Evolutionary conservation across 176 grass and related monocot genomes (phyloP).

Genomic region (Avena sativa): DNA sequence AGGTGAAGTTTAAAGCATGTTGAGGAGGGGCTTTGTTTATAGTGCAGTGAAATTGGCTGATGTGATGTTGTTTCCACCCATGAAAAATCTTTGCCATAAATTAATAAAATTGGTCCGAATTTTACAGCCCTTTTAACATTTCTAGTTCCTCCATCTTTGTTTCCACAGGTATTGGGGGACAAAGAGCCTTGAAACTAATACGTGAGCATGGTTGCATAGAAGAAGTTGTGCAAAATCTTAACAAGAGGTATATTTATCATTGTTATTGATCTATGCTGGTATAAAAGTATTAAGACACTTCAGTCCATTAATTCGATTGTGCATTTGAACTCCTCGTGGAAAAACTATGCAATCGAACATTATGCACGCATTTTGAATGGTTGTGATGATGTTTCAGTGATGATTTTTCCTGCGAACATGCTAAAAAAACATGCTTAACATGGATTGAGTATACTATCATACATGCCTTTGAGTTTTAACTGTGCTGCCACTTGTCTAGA

Average conservation of each 20-base stretch:
- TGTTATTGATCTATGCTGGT: slow-evolving; percentile 7
- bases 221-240: slow-evolving; percentile 85
- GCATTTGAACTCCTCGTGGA: not conserved
- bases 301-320: slow-evolving; percentile 17
- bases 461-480: slow-evolving; percentile 25
- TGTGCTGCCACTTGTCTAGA: not conserved
- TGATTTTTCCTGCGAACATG: slow-evolving; percentile 12
- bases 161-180: slow-evolving; percentile 86
- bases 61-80: slow-evolving; percentile 26
- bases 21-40: slow-evolving; percentile 1
- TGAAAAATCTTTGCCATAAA: slow-evolving; percentile 15
- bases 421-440: no score
- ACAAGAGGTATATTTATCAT: slow-evolving; percentile 61
- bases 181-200: slow-evolving; percentile 93
- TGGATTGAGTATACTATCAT: not conserved
- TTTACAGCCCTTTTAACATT: slow-evolving; percentile 23
- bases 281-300: not conserved
- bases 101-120: not conserved
- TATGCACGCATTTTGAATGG: not conserved
- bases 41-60: slow-evolving; percentile 20
- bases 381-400: not conserved
- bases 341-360: not conserved
- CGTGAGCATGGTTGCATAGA: slow-evolving; percentile 83
- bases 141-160: slow-evolving; percentile 18
- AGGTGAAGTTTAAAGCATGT: slow-evolving; percentile 13